phyloP scores from a whole-genome alignment of 495 filamentous ascomycete genomes.

The Trichocladium antarcticum region DNA sequence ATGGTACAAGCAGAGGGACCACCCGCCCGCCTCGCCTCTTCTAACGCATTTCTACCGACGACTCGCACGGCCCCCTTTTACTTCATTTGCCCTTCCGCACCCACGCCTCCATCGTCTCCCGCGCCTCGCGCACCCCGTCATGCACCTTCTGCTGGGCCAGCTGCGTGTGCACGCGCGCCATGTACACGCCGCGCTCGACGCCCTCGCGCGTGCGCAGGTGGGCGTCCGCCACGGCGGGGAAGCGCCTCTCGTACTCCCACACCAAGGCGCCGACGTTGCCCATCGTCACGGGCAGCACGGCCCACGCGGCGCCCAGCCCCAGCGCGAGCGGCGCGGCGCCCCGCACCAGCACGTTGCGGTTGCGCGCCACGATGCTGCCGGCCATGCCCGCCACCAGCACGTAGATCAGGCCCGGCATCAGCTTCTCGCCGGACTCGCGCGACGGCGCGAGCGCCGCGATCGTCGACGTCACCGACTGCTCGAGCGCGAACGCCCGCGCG shows the following conservation, averaged over 20 bases:
- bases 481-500: constrained; percentile 61
- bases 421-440: constrained; percentile 64
- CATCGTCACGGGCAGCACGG: constrained; percentile 66
- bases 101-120: constrained; percentile 73
- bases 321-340: constrained; percentile 58
- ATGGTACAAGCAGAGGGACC: constrained; percentile 17
- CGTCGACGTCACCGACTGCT: constrained; percentile 75
- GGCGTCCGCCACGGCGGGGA: constrained; percentile 65
- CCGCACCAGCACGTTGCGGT: constrained; percentile 71
- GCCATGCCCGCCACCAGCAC: constrained; percentile 88
- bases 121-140: constrained; percentile 58
- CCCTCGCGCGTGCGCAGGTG: constrained; percentile 57
- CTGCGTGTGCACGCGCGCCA: constrained; percentile 58
- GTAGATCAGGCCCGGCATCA: constrained; percentile 79
- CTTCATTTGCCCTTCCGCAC: constrained; percentile 72
- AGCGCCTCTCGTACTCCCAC: constrained; percentile 82
- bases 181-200: constrained; percentile 55
- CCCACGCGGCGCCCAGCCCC: constrained; percentile 62
- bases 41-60: neutral
- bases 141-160: constrained; percentile 62
- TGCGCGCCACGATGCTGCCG: constrained; percentile 75
- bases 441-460: constrained; percentile 77
- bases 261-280: constrained; percentile 70
- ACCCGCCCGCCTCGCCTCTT: neutral
- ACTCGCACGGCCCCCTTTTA: neutral